Percentiles rank a stretch among this genome's conserved stretches.
These are phyloP conservation scores for Thuidium tamariscinum DNA, from an alignment of 225 moss, liverwort and hornwort genomes.

Conservation along the genomic window DNA sequence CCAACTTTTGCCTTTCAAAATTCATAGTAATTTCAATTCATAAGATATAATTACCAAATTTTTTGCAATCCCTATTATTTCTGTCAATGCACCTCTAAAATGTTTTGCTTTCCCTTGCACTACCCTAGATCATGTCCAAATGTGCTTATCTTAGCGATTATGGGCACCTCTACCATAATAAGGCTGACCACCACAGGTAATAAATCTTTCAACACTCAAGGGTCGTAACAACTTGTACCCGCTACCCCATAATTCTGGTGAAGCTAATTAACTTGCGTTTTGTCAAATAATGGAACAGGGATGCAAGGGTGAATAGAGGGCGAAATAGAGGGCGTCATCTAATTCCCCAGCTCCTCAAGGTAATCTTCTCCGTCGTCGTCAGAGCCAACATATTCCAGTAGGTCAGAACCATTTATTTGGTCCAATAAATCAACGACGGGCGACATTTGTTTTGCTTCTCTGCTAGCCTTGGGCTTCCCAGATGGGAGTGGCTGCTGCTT, in stretches of 20 bases:
- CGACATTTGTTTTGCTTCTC: slow-evolving; percentile 9
- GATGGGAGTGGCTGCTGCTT: slow-evolving; percentile 14
- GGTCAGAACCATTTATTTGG: slow-evolving; percentile 1
- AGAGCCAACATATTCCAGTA: slow-evolving; percentile 20
- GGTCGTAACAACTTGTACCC: background rate
- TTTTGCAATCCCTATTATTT: too few relatives aligned
- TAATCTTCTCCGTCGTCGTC: background rate
- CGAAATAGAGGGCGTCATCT: background rate
- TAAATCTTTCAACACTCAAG: background rate
- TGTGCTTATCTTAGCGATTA: too few relatives aligned
- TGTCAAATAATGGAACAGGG: background rate
- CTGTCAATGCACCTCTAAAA: too few relatives aligned
- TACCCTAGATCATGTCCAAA: too few relatives aligned
- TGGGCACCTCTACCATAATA: too few relatives aligned
- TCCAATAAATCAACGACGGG: slow-evolving; percentile 22
- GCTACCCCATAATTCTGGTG: background rate
- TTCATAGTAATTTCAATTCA: too few relatives aligned
- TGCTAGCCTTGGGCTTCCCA: slow-evolving; percentile 16
- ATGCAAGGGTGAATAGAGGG: background rate
- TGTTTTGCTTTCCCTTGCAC: too few relatives aligned
- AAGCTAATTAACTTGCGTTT: background rate
- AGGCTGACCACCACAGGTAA: background rate
- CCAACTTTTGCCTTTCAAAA: too few relatives aligned
- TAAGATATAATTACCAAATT: too few relatives aligned
- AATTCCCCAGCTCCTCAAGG: background rate